A percentile compares a stretch with the other conserved stretches of the same genome.
phyloP scores from a whole-genome alignment of 169 alveolate species.

The Cryptosporidium baileyi region DNA sequence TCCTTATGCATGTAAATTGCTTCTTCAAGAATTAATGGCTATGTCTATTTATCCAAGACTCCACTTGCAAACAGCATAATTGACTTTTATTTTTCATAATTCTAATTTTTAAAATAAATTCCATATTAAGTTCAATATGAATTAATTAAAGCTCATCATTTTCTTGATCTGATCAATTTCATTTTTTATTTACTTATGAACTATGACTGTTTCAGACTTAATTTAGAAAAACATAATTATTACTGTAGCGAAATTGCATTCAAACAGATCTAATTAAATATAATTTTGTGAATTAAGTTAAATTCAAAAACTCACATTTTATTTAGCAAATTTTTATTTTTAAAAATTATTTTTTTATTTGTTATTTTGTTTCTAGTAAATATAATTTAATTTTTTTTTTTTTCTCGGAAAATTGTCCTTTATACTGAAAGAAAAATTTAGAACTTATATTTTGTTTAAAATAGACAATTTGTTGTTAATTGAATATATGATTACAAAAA shows the following conservation, averaged over 20 bases:
- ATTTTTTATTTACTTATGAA: neutral
- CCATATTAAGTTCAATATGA: neutral
- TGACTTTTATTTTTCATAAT: neutral
- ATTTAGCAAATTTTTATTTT: too few relatives aligned
- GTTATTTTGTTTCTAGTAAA: too few relatives aligned
- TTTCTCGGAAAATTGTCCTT: too few relatives aligned
- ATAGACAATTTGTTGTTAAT: too few relatives aligned
- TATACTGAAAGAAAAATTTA: too few relatives aligned
- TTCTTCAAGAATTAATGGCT: conserved; percentile 97
- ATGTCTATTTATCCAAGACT: conserved; percentile 98
- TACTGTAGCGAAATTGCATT: neutral
- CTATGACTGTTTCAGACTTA: neutral
- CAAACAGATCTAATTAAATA: too few relatives aligned
- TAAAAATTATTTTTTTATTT: too few relatives aligned
- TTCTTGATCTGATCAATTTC: neutral
- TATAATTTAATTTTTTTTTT: too few relatives aligned
- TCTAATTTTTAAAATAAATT: neutral
- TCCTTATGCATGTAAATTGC: conserved; percentile 98
- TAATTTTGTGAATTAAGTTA: too few relatives aligned
- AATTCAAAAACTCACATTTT: too few relatives aligned
- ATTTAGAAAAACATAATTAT: neutral
- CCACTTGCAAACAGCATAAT: conserved; percentile 72
- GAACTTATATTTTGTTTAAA: too few relatives aligned
- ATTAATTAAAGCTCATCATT: neutral
- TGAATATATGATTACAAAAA: too few relatives aligned